Percentiles rank a stretch among this genome's conserved stretches.
phyloP scores from a whole-genome alignment of 768 basidiomycete species.

The Boletus huronensis region DNA sequence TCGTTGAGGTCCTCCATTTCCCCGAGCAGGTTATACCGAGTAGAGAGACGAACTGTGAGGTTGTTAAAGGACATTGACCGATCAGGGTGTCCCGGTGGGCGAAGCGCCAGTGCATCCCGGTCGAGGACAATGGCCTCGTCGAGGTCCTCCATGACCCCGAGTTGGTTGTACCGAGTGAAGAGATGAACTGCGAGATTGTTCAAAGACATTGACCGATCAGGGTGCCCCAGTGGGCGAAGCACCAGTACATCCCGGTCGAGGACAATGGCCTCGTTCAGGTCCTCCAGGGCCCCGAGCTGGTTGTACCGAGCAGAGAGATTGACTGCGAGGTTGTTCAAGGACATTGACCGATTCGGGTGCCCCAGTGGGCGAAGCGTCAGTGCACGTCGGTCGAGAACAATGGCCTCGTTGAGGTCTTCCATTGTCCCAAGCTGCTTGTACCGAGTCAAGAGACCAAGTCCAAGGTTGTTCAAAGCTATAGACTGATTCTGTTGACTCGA shows the following conservation, averaged over 20 bases:
- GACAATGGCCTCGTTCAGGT: not conserved
- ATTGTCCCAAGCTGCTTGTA: not conserved
- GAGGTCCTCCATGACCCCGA: not conserved
- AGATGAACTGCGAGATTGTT: not conserved
- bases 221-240: not conserved
- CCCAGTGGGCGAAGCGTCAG: not conserved
- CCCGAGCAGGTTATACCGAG: too few relatives aligned
- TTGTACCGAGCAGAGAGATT: not conserved
- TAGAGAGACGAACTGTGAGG: not conserved
- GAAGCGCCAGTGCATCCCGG: not conserved
- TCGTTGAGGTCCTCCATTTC: too few relatives aligned
- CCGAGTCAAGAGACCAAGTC: not conserved
- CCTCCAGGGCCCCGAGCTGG: not conserved
- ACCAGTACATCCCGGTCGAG: not conserved
- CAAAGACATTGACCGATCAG: not conserved
- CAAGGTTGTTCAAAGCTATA: not conserved
- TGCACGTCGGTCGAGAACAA: not conserved
- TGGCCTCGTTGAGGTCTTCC: not conserved
- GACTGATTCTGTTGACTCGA: not conserved
- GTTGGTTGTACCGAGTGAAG: not conserved
- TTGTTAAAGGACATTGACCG: not conserved
- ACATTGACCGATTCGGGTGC: not conserved
- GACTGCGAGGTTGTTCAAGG: not conserved
- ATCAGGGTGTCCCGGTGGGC: not conserved
- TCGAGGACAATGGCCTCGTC: not conserved